phyloP scores from a whole-genome alignment of 495 filamentous ascomycete species.

The Sordaria brevicollis region DNA sequence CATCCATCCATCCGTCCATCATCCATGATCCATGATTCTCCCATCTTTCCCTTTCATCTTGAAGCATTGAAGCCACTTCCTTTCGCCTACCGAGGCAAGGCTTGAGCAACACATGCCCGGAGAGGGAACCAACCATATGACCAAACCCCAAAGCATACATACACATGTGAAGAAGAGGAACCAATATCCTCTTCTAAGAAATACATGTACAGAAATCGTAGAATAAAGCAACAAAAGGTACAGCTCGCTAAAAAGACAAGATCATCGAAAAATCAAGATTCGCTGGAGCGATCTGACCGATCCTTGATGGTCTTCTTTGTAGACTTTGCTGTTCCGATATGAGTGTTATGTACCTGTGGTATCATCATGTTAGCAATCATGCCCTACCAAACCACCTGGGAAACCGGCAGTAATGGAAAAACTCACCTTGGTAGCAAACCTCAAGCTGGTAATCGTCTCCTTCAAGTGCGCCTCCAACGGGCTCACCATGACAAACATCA shows the following conservation, averaged over 20 bases:
- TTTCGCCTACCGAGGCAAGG: not conserved
- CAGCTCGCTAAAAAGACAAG: not conserved
- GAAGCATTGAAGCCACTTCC: not conserved
- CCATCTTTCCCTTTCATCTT: not conserved
- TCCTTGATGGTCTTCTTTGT: constrained; percentile 41
- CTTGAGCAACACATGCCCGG: not conserved
- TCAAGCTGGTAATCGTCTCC: constrained; percentile 89
- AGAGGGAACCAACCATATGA: too few relatives aligned
- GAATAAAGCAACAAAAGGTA: too few relatives aligned
- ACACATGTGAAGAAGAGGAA: not conserved
- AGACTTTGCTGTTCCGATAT: constrained; percentile 77
- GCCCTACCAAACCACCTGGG: not conserved
- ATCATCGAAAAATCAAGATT: constrained; percentile 7
- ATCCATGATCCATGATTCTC: too few relatives aligned
- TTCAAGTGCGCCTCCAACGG: constrained; percentile 83
- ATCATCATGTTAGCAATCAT: not conserved
- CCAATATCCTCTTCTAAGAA: not conserved
- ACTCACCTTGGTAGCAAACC: constrained; percentile 86
- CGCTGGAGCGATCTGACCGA: constrained; percentile 17
- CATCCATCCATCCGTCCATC: not conserved
- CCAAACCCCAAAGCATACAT: not conserved
- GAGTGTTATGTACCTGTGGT: constrained; percentile 63
- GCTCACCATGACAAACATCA: constrained; percentile 99
- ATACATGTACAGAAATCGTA: not conserved
- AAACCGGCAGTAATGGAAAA: not conserved